These are phyloP conservation scores for Pugionium cornutum DNA, from an alignment of 345 rosid genomes.

Conservation along the genomic window DNA sequence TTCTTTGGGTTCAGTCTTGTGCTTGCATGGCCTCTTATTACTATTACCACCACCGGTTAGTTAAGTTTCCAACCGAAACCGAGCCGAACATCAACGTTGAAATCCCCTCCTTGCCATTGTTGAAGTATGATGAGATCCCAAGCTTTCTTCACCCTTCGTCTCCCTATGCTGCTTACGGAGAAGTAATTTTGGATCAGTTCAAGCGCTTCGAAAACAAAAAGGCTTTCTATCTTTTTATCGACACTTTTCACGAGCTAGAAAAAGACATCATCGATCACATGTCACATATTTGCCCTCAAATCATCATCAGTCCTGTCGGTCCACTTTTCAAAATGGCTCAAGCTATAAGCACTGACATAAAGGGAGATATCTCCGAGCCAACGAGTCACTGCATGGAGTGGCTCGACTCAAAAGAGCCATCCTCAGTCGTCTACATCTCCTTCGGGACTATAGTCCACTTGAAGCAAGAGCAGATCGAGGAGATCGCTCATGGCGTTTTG, in stretches of 20 bases:
- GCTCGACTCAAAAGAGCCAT: slow-evolving; percentile 21
- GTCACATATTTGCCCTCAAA: neutral
- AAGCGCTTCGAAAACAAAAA: slow-evolving; percentile 42
- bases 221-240: neutral
- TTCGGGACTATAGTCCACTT: slow-evolving; percentile 45
- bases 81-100: slow-evolving; percentile 57
- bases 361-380: neutral
- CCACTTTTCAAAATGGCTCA: slow-evolving; percentile 7
- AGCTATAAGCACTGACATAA: neutral
- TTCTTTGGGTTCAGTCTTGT: slow-evolving; percentile 90
- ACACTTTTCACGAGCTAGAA: neutral
- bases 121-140: slow-evolving; percentile 74
- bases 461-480: slow-evolving; percentile 39
- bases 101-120: slow-evolving; percentile 54
- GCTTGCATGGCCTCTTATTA: slow-evolving; percentile 70
- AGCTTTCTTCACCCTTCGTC: slow-evolving; percentile 64
- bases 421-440: slow-evolving; percentile 51
- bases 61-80: slow-evolving; percentile 52
- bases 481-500: slow-evolving; percentile 42
- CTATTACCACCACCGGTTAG: slow-evolving; percentile 50
- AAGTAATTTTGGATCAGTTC: slow-evolving; percentile 53
- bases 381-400: neutral
- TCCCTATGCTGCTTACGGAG: slow-evolving; percentile 36
- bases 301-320: neutral
- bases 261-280: slow-evolving; percentile 5